Conservation (phyloP, 495 filamentous ascomycete genomes). For the Ramalina intermedia region DNA sequence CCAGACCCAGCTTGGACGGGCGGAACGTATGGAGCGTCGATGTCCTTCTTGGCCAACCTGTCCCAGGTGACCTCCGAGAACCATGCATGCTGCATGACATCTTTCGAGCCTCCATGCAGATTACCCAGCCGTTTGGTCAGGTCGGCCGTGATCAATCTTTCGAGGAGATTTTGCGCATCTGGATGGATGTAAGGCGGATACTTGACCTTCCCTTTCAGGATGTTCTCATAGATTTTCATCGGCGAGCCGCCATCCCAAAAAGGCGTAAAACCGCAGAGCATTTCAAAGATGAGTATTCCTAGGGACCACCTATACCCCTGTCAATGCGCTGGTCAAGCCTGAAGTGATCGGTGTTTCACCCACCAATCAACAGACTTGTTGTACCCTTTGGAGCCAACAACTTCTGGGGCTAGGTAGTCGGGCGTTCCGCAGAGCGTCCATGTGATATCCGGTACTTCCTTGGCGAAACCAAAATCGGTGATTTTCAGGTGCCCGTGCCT, state of each 20-base stretch:
- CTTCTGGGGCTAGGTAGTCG: slow-evolving; percentile 96
- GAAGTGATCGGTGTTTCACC: slow-evolving; percentile 18
- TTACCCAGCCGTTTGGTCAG: slow-evolving; percentile 92
- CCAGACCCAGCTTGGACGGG: slow-evolving; percentile 85
- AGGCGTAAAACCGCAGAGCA: slow-evolving; percentile 96
- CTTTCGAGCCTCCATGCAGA: slow-evolving; percentile 76
- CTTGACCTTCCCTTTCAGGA: slow-evolving; percentile 81
- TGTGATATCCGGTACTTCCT: slow-evolving; percentile 95
- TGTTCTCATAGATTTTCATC: slow-evolving; percentile 99
- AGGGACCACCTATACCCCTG: slow-evolving; percentile 70
- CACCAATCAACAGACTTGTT: slow-evolving; percentile 99
- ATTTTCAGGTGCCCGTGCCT: slow-evolving; percentile 96
- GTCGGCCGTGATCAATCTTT: slow-evolving; percentile 85
- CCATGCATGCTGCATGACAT: slow-evolving; percentile 93
- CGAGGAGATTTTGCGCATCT: slow-evolving; percentile 83
- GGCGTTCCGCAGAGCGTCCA: slow-evolving; percentile 98
- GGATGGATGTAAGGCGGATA: slow-evolving; percentile 91
- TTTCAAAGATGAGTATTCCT: slow-evolving; percentile 96
- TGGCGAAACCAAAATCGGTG: slow-evolving; percentile 97
- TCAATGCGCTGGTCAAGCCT: slow-evolving; percentile 5
- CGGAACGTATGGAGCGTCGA: slow-evolving; percentile 96
- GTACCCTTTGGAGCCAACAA: slow-evolving; percentile 93
- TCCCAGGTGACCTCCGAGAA: slow-evolving; percentile 98
- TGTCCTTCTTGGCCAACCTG: slow-evolving; percentile 80
- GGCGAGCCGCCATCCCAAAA: slow-evolving; percentile 97